phyloP scores from a whole-genome alignment of 306 rosid species.

The Rubus parviflorus region DNA sequence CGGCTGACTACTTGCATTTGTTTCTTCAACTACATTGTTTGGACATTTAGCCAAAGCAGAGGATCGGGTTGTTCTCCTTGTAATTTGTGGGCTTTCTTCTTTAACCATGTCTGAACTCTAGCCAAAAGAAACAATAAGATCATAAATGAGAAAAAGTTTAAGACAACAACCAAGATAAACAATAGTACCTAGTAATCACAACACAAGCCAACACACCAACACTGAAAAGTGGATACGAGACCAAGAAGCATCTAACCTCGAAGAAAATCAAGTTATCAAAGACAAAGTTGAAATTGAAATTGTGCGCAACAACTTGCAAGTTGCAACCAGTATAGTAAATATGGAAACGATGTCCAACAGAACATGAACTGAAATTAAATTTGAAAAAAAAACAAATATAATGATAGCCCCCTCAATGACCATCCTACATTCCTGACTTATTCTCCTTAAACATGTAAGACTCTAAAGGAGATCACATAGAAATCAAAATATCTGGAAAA shows the following conservation, averaged over 20 bases:
- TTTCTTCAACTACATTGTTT: no score
- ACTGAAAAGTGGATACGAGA: not conserved
- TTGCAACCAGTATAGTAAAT: not conserved
- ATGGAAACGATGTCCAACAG: not conserved
- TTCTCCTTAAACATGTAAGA: no score
- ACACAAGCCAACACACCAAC: not conserved
- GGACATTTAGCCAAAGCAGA: no score
- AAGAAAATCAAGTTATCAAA: not conserved
- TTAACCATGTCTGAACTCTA: no score
- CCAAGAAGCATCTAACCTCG: not conserved
- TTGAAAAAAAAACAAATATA: not conserved
- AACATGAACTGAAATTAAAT: not conserved
- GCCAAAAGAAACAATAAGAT: no score
- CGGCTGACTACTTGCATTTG: no score
- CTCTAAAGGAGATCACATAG: not conserved
- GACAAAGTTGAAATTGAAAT: not conserved
- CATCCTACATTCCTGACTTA: not conserved
- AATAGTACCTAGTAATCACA: not conserved
- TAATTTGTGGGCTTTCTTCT: no score
- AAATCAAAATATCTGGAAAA: not conserved
- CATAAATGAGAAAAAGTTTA: no score
- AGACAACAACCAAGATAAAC: no score
- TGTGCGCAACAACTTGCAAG: not conserved
- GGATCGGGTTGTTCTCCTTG: no score
- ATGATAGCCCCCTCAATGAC: not conserved